Evolutionary conservation across 306 rosid species (phyloP).

Genomic region (Luffa aegyptiaca): DNA sequence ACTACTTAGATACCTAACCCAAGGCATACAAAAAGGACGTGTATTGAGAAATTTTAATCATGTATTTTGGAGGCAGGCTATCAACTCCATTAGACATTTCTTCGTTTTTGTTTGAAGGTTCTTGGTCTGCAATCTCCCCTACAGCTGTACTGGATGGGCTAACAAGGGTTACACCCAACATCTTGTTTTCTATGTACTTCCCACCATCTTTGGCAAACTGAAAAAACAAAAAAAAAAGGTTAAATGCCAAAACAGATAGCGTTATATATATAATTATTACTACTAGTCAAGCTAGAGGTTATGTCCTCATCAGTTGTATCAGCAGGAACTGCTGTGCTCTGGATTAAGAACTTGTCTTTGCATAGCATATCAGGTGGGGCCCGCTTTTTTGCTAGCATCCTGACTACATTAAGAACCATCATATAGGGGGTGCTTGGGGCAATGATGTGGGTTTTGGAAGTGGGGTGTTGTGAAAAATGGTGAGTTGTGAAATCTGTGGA

Average conservation of each 20-base stretch:
- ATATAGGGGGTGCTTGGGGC: too few species aligned
- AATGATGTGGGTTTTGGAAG: too few species aligned
- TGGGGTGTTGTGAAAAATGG: too few species aligned
- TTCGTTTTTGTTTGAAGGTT: not conserved
- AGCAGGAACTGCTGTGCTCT: slow-evolving; percentile 48
- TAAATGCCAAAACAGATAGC: not conserved
- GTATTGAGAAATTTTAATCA: slow-evolving; percentile 27
- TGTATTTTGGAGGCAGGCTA: slow-evolving; percentile 19
- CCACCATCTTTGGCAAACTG: slow-evolving; percentile 58
- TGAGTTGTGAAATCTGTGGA: too few species aligned
- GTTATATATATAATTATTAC: slow-evolving; percentile 8
- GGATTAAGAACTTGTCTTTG: slow-evolving; percentile 85
- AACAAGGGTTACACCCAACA: slow-evolving; percentile 47
- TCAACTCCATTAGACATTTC: slow-evolving; percentile 13
- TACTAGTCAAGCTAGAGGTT: slow-evolving; percentile 48
- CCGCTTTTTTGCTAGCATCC: slow-evolving; percentile 59
- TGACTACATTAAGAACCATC: slow-evolving; percentile 41
- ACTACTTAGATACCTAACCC: too few species aligned
- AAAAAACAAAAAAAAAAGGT: not conserved
- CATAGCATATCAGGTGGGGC: slow-evolving; percentile 50
- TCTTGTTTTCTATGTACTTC: slow-evolving; percentile 54
- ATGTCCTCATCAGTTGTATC: slow-evolving; percentile 46
- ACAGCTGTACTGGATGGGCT: slow-evolving; percentile 21
- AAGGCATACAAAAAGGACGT: not conserved
- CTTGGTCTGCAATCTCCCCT: not conserved